A percentile compares a stretch with the other conserved stretches of the same genome.
Evolutionary conservation across 177 flowering plant species (phyloP).

Genomic region (Vitis hybrid): DNA sequence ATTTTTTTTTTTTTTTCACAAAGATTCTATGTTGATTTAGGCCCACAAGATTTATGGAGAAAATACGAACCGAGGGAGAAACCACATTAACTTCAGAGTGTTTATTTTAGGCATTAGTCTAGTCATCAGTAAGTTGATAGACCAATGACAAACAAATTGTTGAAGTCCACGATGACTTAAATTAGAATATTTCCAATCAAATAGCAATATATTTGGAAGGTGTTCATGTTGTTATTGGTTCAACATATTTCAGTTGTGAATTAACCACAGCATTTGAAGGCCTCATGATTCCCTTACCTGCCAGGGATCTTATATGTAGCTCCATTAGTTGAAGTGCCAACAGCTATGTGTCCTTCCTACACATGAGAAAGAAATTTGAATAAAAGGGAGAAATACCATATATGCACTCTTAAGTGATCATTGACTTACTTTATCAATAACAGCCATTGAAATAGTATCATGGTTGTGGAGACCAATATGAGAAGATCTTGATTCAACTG

Average conservation of each 20-base stretch:
- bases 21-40: no score
- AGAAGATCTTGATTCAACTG: constrained; percentile 14
- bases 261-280: neutral
- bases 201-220: no score
- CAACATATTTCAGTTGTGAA: neutral
- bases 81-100: no score
- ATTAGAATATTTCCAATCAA: no score
- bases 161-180: no score
- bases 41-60: no score
- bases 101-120: no score
- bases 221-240: neutral
- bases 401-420: neutral
- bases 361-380: constrained; percentile 11
- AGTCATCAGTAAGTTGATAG: no score
- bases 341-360: constrained; percentile 61
- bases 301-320: constrained; percentile 70
- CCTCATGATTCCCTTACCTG: constrained; percentile 31
- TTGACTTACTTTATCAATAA: constrained; percentile 47
- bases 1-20: no score
- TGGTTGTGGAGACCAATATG: constrained; percentile 40
- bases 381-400: neutral
- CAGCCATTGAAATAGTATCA: constrained; percentile 71
- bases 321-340: constrained; percentile 71
- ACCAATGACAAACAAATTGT: no score
- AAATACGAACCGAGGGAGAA: no score